Percentiles rank a stretch among this genome's conserved stretches.
Conservation (phyloP, 148 eudicot species). For the Arctostaphylos glauca region DNA sequence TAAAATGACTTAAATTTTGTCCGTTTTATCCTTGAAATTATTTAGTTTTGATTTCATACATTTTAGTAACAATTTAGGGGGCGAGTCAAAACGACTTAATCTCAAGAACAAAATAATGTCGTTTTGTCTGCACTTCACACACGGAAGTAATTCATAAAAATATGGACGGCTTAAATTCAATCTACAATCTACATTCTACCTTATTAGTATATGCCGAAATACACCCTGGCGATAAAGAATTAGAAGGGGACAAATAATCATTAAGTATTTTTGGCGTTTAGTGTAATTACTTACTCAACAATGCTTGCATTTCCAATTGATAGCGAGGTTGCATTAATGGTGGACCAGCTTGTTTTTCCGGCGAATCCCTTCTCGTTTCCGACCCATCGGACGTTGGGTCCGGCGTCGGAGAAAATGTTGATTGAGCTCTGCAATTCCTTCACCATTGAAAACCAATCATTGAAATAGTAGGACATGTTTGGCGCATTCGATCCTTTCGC, state of each 20-base stretch:
- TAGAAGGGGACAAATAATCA: background rate
- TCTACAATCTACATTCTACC: too few relatives aligned
- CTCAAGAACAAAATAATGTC: too few relatives aligned
- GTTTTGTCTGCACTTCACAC: too few relatives aligned
- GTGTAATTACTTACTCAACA: slow-evolving; percentile 49
- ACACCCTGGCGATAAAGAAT: background rate
- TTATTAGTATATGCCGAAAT: background rate
- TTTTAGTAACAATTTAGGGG: too few relatives aligned
- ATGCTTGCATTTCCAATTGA: slow-evolving; percentile 76
- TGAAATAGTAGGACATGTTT: slow-evolving; percentile 79
- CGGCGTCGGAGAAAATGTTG: slow-evolving; percentile 92
- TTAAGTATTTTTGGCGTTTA: background rate
- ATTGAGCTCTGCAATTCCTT: slow-evolving; percentile 81
- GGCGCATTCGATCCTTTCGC: slow-evolving; percentile 72
- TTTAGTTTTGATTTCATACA: too few relatives aligned
- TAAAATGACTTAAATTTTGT: too few relatives aligned
- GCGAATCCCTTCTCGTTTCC: slow-evolving; percentile 78
- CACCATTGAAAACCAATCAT: slow-evolving; percentile 82
- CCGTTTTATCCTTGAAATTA: too few relatives aligned
- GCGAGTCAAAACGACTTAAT: too few relatives aligned
- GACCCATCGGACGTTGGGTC: slow-evolving; percentile 84
- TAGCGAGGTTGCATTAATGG: slow-evolving; percentile 64
- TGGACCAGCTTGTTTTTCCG: slow-evolving; percentile 86
- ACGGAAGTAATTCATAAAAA: too few relatives aligned
- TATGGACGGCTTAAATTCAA: too few relatives aligned